Evolutionary conservation across 1,284 basidiomycete species (phyloP), one percentile per base, ranked within the genome.

Genomic region (Amylostereum areolatum): DNA sequence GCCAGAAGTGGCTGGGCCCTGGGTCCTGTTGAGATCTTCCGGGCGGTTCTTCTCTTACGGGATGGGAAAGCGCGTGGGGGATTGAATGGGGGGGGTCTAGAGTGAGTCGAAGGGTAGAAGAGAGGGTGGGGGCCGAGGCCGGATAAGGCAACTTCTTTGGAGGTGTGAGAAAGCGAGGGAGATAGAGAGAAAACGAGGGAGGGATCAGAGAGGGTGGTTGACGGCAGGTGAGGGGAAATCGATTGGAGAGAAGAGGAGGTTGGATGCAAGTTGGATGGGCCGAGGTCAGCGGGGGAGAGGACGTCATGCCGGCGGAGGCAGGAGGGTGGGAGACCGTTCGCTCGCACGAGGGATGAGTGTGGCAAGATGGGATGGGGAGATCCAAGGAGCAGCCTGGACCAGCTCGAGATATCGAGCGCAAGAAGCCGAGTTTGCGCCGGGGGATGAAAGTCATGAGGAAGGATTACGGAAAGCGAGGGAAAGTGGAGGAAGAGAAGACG

Each of bases 91-190:
- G 37, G 33, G 49, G 37, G 34, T 18, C 25, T 11, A 29, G 24
- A n/a, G 18, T 51, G 50, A 51, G 50, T 52, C 40, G 51, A 44
- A 30, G 43, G 5, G 30, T 36, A 12, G 48, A 25, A 25, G 49
- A 42, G 6, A 36, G 48, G 49, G 34, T 52, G 43, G 50, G 51
- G 50, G 45, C 50, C 42, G 4, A 41, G 43, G 9, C 50, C 47
- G 39, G 45, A 51, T 32, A 24, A 1, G 41, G 49, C 7, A 5
- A 37, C 34, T 11, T 30, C n/a, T 41, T 32, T 18, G 32, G n/a
- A 7, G 9, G 27, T 43, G 11, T 12, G 10, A 37, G 25, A 8
- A 10, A n/a, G 10, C n/a, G 10, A 24, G 9, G 40, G 6, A 39
- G 6, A 12, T 12, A 6, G 44, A 29, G 12, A 4, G n/a, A 27